Evolutionary conservation across 306 rosid species (phyloP).

Genomic region (Sechiopsis laciniata): DNA sequence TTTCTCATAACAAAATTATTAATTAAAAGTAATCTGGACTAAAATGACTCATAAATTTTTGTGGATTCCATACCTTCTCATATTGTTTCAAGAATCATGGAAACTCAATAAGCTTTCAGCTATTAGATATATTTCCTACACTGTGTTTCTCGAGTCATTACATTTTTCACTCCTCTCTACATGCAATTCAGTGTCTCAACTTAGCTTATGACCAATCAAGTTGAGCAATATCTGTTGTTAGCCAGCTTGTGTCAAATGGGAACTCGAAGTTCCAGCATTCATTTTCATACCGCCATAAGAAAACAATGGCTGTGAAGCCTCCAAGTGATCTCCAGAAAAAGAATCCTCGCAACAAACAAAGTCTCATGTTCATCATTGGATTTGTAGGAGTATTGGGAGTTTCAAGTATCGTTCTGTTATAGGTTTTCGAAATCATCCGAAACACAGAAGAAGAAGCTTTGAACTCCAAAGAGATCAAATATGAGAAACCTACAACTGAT

Average conservation of each 20-base stretch:
- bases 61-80: no score
- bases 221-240: conserved; percentile 44
- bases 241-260: conserved; percentile 44
- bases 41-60: no score
- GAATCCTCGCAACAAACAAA: conserved; percentile 34
- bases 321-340: conserved; percentile 26
- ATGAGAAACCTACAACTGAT: conserved; percentile 33
- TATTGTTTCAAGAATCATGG: conserved; percentile 33
- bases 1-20: no score
- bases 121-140: conserved; percentile 54
- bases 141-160: conserved; percentile 46
- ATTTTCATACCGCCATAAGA: conserved; percentile 41
- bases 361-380: no score
- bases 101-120: conserved; percentile 41
- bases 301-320: conserved; percentile 57
- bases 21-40: no score
- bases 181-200: conserved; percentile 51
- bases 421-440: conserved; percentile 38
- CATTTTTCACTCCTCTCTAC: conserved; percentile 60
- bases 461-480: conserved; percentile 10
- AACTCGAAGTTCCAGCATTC: conserved; percentile 42
- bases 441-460: conserved; percentile 27
- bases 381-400: conserved; percentile 49
- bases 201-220: conserved; percentile 53
- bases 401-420: conserved; percentile 34